Base-by-base conservation (phyloP, 116 monocot genomes). In the Phalaenopsis hybrid region DNA sequence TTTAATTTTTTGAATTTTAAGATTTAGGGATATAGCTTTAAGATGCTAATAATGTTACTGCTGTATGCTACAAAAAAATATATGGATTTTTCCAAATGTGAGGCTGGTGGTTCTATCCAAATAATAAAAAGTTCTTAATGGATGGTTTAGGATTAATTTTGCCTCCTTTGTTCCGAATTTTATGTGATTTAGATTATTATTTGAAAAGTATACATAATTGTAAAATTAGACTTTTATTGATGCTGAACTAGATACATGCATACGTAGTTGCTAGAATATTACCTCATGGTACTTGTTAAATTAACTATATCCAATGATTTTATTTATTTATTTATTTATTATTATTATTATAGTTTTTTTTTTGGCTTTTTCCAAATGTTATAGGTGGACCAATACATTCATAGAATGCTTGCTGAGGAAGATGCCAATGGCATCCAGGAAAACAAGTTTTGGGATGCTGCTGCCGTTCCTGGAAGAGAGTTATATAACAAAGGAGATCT, bases 331-430 rank as follows among this genome's bases (percentile, higher is more conserved):
- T 37, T 37, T 37, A 37, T 37, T 37, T 37, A 37, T 37, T 37
- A 37, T 37, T 37, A 37, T 37, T 37, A 37, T 37, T 37, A 37
- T 37, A 37, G 37, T 37, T 37, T 37, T 1, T 37, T 37, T 37
- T 73, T 73, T 67, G 10, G 3, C 43, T 76, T 77, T 59, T 45
- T 77, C 46, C 34, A n/a, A 69, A 63, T 81, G 41, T 81, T 87
- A 48, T 83, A 96, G 96, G 93, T 95, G 11, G 90, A 95, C 82
- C 90, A 92, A 79, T 95, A 89, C 79, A 99, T 95, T 44, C 92
- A 95, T 81, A 89, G 93, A 91, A 85, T 99, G 43, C 86, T 99
- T 75, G 98, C 89, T 12, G 95, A 99, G 82, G 93, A 89, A 86
- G 98, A 95, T 90, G 85, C 85, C 15, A 44, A 44, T 13, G 76